A percentile compares a stretch with the other conserved stretches of the same genome.
Conservation (phyloP, 305 asterid genomes). For the Plantago coronopus region DNA sequence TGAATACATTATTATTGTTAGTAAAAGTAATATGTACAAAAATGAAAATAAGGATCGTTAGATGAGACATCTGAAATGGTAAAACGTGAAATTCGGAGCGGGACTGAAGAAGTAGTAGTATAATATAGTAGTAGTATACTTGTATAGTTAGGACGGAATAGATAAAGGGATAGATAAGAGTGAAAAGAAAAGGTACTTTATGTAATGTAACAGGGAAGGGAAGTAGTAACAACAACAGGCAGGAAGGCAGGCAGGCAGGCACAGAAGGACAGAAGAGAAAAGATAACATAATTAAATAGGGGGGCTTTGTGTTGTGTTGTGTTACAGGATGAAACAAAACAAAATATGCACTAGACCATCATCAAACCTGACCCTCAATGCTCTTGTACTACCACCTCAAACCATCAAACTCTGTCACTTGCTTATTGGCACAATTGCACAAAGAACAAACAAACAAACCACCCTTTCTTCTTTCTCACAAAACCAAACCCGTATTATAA, state of each 20-base stretch:
- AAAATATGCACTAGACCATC: conserved; percentile 22
- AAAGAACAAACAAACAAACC: too few species aligned
- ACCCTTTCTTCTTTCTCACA: too few species aligned
- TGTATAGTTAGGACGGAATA: conserved; percentile 9
- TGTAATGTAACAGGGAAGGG: background rate
- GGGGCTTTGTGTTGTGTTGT: too few species aligned
- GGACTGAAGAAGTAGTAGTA: too few species aligned
- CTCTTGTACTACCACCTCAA: conserved; percentile 4
- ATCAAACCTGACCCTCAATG: conserved; percentile 26
- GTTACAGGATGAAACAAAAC: background rate
- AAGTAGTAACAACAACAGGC: too few species aligned
- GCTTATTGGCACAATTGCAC: conserved; percentile 16
- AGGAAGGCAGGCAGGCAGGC: too few species aligned
- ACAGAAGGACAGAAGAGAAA: background rate
- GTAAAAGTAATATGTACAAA: too few species aligned
- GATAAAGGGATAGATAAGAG: background rate
- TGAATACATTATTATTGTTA: too few species aligned
- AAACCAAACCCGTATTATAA: background rate
- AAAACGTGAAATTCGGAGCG: too few species aligned
- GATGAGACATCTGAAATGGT: too few species aligned
- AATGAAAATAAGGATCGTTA: too few species aligned
- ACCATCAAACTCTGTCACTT: conserved; percentile 13
- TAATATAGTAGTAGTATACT: too few species aligned
- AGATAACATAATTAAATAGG: background rate
- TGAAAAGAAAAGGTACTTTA: background rate